A percentile compares a stretch with the other conserved stretches of the same genome.
Evolutionary conservation across 2,329 filamentous ascomycete species (phyloP).

Genomic region (Scedosporium dehoogii): DNA sequence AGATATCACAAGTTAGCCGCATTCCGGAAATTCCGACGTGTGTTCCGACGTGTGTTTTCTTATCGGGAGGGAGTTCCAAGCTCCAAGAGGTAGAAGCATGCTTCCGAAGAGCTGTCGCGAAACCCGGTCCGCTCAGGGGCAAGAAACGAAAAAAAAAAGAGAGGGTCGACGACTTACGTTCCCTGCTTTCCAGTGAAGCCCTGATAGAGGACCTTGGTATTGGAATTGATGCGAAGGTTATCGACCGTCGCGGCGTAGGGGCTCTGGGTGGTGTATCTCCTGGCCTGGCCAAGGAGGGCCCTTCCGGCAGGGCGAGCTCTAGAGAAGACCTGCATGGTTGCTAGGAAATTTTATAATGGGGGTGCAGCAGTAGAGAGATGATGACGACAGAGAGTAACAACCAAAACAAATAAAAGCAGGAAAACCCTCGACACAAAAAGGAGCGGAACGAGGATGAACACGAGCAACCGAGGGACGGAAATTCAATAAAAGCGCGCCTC

Average conservation of each 20-base stretch:
- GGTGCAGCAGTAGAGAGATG: neutral
- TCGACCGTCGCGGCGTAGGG: constrained; percentile 64
- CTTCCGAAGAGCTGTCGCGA: constrained; percentile 6
- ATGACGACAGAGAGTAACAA: constrained; percentile 6
- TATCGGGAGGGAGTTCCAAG: neutral
- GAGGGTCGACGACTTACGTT: constrained; percentile 49
- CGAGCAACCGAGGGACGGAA: too few species aligned
- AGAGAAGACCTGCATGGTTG: constrained; percentile 76
- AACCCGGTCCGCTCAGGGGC: too few species aligned
- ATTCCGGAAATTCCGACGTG: neutral
- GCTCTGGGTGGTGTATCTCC: constrained; percentile 63
- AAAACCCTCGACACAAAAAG: too few species aligned
- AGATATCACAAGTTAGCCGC: neutral
- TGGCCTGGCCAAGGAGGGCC: constrained; percentile 55
- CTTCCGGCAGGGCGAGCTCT: constrained; percentile 58
- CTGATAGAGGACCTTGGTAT: constrained; percentile 94
- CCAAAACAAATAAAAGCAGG: constrained; percentile 5
- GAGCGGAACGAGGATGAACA: too few species aligned
- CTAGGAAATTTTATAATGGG: neutral
- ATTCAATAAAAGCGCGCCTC: too few species aligned
- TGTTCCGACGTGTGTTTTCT: neutral
- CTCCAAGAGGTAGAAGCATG: constrained; percentile 4
- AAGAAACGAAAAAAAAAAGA: constrained; percentile 17
- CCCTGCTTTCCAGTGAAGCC: constrained; percentile 96
- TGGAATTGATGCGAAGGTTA: constrained; percentile 85